phyloP scores from a whole-genome alignment of 208 protist genomes.

The Wallacemonas sp. region DNA sequence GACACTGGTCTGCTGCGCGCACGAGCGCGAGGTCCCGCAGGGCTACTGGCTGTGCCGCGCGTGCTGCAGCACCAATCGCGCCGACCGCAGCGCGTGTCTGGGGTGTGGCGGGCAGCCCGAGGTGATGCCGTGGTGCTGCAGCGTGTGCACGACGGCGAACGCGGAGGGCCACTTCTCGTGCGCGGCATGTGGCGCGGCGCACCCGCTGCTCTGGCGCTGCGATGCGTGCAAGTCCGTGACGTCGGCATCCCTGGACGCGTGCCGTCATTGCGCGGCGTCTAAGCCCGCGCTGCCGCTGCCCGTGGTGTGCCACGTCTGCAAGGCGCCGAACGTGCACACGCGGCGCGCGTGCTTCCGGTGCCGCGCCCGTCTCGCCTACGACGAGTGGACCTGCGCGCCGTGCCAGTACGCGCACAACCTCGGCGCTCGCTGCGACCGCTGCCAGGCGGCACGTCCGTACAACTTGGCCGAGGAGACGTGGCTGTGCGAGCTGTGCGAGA shows the following conservation, averaged over 20 bases:
- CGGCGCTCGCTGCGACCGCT: slow-evolving; percentile 41
- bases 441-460: slow-evolving; percentile 39
- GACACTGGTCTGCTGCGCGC: slow-evolving; percentile 52
- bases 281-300: slow-evolving; percentile 8
- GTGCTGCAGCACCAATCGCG: slow-evolving; percentile 77
- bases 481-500: slow-evolving; percentile 82
- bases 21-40: slow-evolving; percentile 52
- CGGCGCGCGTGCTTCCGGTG: slow-evolving; percentile 74
- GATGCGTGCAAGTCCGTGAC: slow-evolving; percentile 18
- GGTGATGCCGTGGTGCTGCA: slow-evolving; percentile 52
- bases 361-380: slow-evolving; percentile 40
- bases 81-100: slow-evolving; percentile 50
- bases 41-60: slow-evolving; percentile 77
- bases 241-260: slow-evolving; percentile 12
- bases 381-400: slow-evolving; percentile 53
- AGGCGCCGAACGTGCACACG: slow-evolving; percentile 43
- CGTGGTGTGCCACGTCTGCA: slow-evolving; percentile 53
- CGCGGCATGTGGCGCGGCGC: slow-evolving; percentile 40
- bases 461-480: slow-evolving; percentile 62
- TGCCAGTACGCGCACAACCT: slow-evolving; percentile 44
- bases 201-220: slow-evolving; percentile 47
- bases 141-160: slow-evolving; percentile 48
- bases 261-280: slow-evolving; percentile 27
- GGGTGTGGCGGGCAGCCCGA: slow-evolving; percentile 52
- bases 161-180: slow-evolving; percentile 32